A percentile compares a stretch with the other conserved stretches of the same genome.
Evolutionary conservation across 148 eudicot genomes (phyloP).

Genomic region (Amaranthus cruentus): DNA sequence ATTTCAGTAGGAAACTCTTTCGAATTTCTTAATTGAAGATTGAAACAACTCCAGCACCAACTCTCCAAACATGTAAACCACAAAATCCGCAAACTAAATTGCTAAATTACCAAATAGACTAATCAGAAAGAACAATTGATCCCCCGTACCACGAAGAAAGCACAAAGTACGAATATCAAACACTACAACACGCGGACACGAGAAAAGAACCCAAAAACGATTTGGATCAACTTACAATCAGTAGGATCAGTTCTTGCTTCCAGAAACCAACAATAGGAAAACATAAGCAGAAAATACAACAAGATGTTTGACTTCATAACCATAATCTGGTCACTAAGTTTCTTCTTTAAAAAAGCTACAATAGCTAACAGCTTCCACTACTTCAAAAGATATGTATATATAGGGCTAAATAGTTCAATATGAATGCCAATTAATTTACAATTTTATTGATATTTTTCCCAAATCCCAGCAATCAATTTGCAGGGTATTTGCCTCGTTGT

Average conservation of each 20-base stretch:
- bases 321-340: neutral
- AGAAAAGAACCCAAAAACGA: neutral
- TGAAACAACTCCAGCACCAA: neutral
- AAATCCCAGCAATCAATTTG: too few species aligned
- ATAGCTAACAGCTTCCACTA: neutral
- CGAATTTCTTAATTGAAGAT: neutral
- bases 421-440: neutral
- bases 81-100: neutral
- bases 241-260: constrained; percentile 20
- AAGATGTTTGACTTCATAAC: constrained; percentile 22
- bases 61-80: neutral
- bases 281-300: constrained; percentile 15
- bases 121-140: neutral
- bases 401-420: neutral
- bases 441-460: neutral
- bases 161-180: neutral
- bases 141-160: neutral
- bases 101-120: neutral
- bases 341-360: neutral
- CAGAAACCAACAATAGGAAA: constrained; percentile 12
- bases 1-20: neutral
- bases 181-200: neutral
- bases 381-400: neutral
- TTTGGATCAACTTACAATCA: constrained; percentile 27
- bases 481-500: too few species aligned